A percentile compares a stretch with the other conserved stretches of the same genome.
These are phyloP conservation scores for Pythium monospermum DNA, from an alignment of 352 stramenopile species.

Conservation along the genomic window DNA sequence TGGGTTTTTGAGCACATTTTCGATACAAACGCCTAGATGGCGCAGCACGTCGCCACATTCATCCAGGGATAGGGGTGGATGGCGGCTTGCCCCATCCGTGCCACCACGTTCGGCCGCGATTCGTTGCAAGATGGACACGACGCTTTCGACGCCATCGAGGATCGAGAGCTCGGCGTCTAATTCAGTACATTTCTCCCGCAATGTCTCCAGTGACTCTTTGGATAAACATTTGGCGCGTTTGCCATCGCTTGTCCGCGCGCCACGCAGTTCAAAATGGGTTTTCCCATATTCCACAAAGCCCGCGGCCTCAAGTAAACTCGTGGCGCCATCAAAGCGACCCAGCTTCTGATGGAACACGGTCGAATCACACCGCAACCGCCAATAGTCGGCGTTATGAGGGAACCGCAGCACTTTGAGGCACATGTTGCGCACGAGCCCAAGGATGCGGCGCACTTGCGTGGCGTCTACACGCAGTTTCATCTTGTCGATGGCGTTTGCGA, in stretches of 20 bases:
- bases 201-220: slow-evolving; percentile 31
- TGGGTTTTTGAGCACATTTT: slow-evolving; percentile 63
- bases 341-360: slow-evolving; percentile 57
- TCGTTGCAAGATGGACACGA: slow-evolving; percentile 48
- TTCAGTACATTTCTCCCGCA: slow-evolving; percentile 47
- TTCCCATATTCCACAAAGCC: slow-evolving; percentile 55
- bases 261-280: slow-evolving; percentile 50
- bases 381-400: slow-evolving; percentile 70
- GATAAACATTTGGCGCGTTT: slow-evolving; percentile 40
- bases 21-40: slow-evolving; percentile 36
- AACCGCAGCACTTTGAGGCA: slow-evolving; percentile 68
- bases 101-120: slow-evolving; percentile 29
- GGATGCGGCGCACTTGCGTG: slow-evolving; percentile 44
- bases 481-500: slow-evolving; percentile 50
- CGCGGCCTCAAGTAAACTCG: slow-evolving; percentile 44
- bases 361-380: slow-evolving; percentile 52
- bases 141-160: slow-evolving; percentile 60
- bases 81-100: no score
- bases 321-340: slow-evolving; percentile 53
- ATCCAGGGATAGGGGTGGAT: slow-evolving; percentile 32
- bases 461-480: slow-evolving; percentile 46
- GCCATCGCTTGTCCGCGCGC: slow-evolving; percentile 31
- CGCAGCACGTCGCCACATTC: slow-evolving; percentile 39
- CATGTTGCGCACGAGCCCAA: slow-evolving; percentile 42
- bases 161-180: slow-evolving; percentile 51